A percentile compares a stretch with the other conserved stretches of the same genome.
These are phyloP conservation scores for Macrolepiota albuminosa DNA, from an alignment of 768 basidiomycete species.

Conservation along the genomic window DNA sequence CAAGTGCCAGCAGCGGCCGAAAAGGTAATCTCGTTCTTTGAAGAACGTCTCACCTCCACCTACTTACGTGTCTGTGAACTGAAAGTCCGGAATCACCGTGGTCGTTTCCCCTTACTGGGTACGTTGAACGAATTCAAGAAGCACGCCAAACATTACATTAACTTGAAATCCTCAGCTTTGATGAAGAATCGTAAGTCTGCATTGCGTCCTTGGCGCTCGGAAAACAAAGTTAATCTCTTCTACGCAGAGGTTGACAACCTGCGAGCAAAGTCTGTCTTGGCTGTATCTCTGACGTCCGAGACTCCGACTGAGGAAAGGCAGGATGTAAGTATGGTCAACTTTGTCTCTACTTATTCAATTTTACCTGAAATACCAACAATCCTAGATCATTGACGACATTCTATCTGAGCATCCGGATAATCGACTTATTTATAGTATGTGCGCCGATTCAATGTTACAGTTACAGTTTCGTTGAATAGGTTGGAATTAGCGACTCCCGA, in stretches of 20 bases:
- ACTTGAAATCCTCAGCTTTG: slow-evolving; percentile 41
- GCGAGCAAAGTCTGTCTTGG: slow-evolving; percentile 47
- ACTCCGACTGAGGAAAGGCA: slow-evolving; percentile 48
- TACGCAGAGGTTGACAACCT: slow-evolving; percentile 59
- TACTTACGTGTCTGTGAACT: background rate
- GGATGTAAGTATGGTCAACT: slow-evolving; percentile 32
- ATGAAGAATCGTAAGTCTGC: slow-evolving; percentile 73
- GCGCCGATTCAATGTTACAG: background rate
- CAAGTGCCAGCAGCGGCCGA: slow-evolving; percentile 75
- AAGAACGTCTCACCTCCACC: background rate
- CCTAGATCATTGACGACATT: slow-evolving; percentile 60
- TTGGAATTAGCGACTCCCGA: slow-evolving; percentile 66
- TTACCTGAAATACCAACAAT: background rate
- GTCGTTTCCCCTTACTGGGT: slow-evolving; percentile 79
- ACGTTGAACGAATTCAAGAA: slow-evolving; percentile 14
- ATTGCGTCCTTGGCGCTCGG: background rate
- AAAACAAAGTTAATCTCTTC: background rate
- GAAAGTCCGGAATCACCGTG: slow-evolving; percentile 63
- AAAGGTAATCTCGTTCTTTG: slow-evolving; percentile 31
- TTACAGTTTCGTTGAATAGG: background rate
- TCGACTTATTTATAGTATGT: slow-evolving; percentile 69
- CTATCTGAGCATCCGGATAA: slow-evolving; percentile 50
- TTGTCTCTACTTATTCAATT: background rate
- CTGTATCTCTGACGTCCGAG: slow-evolving; percentile 65
- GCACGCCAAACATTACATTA: background rate